Conservation (phyloP, 78 protist species). For the Polysphondylium violaceum region DNA sequence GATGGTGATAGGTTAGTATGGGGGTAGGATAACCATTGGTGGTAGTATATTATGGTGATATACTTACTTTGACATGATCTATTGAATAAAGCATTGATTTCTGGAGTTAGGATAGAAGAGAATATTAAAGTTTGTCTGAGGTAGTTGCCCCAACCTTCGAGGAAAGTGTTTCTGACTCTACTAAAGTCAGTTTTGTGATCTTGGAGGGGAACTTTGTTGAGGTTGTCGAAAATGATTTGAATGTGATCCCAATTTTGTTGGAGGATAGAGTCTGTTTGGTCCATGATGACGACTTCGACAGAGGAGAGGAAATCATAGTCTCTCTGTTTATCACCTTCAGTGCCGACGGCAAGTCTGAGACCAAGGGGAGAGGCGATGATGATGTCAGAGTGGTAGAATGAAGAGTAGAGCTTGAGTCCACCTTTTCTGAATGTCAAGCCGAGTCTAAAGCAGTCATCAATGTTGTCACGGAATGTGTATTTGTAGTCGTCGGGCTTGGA, state of each 20-base stretch:
- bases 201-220: slow-evolving; percentile 64
- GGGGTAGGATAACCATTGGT: neutral
- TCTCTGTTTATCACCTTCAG: slow-evolving; percentile 66
- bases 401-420: slow-evolving; percentile 61
- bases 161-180: neutral
- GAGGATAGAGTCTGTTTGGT: slow-evolving; percentile 68
- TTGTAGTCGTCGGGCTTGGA: slow-evolving; percentile 74
- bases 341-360: slow-evolving; percentile 81
- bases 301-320: slow-evolving; percentile 89
- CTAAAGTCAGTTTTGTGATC: slow-evolving; percentile 82
- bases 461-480: slow-evolving; percentile 83
- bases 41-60: neutral
- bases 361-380: slow-evolving; percentile 92
- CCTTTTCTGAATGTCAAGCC: slow-evolving; percentile 72
- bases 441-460: slow-evolving; percentile 83
- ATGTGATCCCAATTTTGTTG: slow-evolving; percentile 96
- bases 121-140: slow-evolving; percentile 87
- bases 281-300: slow-evolving; percentile 85
- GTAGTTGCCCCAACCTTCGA: slow-evolving; percentile 32
- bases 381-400: slow-evolving; percentile 79
- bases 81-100: slow-evolving; percentile 73
- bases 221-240: slow-evolving; percentile 24
- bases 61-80: slow-evolving; percentile 52
- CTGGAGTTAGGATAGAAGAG: slow-evolving; percentile 52
- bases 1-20: neutral